Evolutionary conservation across 176 grass and related monocot species (phyloP), one percentile per base, ranked within the genome.

Genomic region (Elaeis guineensis): DNA sequence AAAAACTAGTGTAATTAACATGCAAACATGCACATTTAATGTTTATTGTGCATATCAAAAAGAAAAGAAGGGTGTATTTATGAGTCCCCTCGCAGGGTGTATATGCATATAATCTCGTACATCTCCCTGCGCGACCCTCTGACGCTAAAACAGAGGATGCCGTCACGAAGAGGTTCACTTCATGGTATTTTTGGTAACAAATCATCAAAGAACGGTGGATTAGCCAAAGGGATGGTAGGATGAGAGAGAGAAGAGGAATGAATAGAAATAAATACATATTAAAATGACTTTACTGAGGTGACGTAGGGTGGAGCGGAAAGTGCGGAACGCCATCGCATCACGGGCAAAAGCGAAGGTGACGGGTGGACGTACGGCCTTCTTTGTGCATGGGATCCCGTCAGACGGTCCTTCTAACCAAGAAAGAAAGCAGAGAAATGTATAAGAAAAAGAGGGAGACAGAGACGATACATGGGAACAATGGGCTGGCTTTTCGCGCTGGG

Each of bases 241-340:
- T 4, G 23, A 21, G 6, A 15, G 6, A 15, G 35, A 20, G 18
- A 3, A 44, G 21, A 16, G 50, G 39, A 57, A 57, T 4, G 18
- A 17, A 19, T 9, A 14, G 21, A 20, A 19, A 16, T 7, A 4
- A 32, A 17, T 21, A 16, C 16, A 57, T 16, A 29, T 16, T 17
- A 39, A 49, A 70, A 49, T 4, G 12, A 5, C 12, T 49, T 57
- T 29, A 15, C 6, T 58, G 67, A 70, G 25, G 11, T 4, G 26
- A 52, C 18, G 71, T 52, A 56, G 23, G 52, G 72, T 54, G 65
- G 66, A 75, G 75, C 79, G 72, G 65, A 75, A 82, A 78, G 61
- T 72, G 84, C 70, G 84, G 84, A 61, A 50, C 75, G 69, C 70
- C 70, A 78, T 75, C 61, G 55, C 25, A 48, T 58, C 68, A 64